Percentiles rank a stretch among this genome's conserved stretches.
Evolutionary conservation across 2,329 filamentous ascomycete genomes (phyloP).

Genomic region (Arthroderma uncinatum): DNA sequence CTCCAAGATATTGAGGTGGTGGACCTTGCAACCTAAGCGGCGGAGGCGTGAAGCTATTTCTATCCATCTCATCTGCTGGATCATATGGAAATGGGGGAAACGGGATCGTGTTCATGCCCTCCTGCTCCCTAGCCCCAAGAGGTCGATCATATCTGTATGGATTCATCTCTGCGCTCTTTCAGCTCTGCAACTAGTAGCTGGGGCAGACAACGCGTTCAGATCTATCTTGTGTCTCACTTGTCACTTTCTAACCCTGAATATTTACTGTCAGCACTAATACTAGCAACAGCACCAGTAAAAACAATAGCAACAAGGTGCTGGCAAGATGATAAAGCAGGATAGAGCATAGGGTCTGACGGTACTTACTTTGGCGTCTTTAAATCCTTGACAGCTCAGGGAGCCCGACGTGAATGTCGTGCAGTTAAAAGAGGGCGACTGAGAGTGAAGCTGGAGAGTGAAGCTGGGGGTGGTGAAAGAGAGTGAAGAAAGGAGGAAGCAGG

Average conservation of each 20-base stretch:
- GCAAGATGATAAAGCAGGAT: neutral
- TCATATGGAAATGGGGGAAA: neutral
- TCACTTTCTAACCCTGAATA: neutral
- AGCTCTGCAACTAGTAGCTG: neutral
- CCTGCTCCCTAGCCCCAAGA: neutral
- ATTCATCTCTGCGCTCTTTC: neutral
- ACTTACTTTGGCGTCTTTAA: neutral
- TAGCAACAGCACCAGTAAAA: neutral
- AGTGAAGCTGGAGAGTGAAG: neutral
- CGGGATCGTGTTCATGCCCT: neutral
- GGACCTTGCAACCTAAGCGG: neutral
- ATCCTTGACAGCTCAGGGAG: neutral
- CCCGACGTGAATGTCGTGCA: neutral
- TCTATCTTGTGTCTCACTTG: neutral
- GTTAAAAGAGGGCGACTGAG: too few relatives aligned
- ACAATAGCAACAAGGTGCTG: neutral
- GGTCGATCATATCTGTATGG: neutral
- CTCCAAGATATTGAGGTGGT: neutral
- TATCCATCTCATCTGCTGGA: neutral
- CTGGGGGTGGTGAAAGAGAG: neutral
- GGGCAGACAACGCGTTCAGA: neutral
- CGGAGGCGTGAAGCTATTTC: neutral
- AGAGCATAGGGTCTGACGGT: neutral
- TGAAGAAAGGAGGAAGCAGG: neutral
- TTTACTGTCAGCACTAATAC: too few relatives aligned